These are phyloP conservation scores for Beta lomatogona DNA, from an alignment of 179 eudicot species.

Conservation along the genomic window DNA sequence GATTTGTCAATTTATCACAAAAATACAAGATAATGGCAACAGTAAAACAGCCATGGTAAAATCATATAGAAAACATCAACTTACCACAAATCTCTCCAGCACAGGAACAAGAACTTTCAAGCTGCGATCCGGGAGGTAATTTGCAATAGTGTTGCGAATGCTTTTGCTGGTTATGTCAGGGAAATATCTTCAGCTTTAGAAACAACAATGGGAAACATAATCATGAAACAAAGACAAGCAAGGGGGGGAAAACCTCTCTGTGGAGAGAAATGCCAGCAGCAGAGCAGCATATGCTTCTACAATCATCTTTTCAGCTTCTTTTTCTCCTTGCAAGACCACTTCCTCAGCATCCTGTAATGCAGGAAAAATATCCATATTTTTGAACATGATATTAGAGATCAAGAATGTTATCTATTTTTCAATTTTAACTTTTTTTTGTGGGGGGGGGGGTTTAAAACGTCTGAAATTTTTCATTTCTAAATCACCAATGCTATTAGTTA, in stretches of 20 bases:
- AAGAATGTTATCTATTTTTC: background rate
- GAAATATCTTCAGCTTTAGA: conserved; percentile 12
- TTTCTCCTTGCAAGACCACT: conserved; percentile 77
- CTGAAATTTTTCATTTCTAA: background rate
- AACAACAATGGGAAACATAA: conserved; percentile 5
- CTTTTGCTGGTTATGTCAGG: conserved; percentile 50
- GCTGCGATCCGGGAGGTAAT: conserved; percentile 70
- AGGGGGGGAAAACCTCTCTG: conserved; percentile 59
- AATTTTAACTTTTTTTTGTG: no score
- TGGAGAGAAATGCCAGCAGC: conserved; percentile 92
- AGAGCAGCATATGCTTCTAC: conserved; percentile 95
- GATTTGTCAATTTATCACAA: background rate
- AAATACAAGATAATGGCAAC: background rate
- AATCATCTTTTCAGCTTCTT: conserved; percentile 98
- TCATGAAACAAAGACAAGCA: conserved; percentile 10
- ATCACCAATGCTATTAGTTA: background rate
- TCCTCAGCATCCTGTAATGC: conserved; percentile 72
- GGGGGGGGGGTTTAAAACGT: no score
- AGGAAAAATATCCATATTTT: background rate
- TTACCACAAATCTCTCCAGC: conserved; percentile 98
- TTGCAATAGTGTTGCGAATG: conserved; percentile 67
- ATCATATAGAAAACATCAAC: conserved; percentile 18
- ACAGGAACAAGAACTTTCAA: conserved; percentile 84
- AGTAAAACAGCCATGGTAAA: background rate
- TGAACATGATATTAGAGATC: background rate